Evolutionary conservation across 176 grass and related monocot species (phyloP), one percentile per base, ranked within the genome.

Genomic region (Oryza glumipatula): DNA sequence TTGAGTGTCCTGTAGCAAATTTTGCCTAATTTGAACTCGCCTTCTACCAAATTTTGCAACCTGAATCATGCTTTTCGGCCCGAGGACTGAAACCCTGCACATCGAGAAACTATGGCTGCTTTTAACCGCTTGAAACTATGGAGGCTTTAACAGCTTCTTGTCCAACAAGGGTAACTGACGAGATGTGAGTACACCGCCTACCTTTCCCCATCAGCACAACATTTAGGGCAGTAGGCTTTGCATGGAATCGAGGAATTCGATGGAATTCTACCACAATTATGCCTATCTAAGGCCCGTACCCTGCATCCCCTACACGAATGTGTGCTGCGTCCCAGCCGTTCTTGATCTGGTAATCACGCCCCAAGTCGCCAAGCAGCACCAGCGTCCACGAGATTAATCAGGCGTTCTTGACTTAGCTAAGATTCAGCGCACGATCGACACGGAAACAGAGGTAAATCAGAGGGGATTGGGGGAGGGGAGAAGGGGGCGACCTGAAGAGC

Each of bases 401-500:
- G 49, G 22, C 77, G n/a, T 28, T 45, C 44, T 43, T 41, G 33
- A 81, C 44, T 71, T 71, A 58, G 2, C 76, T 78, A 46, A 46
- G 73, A 85, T 82, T 73, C 36, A 72, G 35, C 67, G 26, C 41
- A 51, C 26, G n/a, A 71, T 44, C 41, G 56, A 2, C 65, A 80
- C 68, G 14, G 12, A 79, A 68, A 68, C 39, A 80, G 64, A 64
- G 65, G 21, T 63, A 63, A 23, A 63, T 23, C 58, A 23, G 19
- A 63, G 58, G 9, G 36, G 36, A 38, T 38, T 36, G 58, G 58
- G 30, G 30, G 35, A 36, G 35, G n/a, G 58, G 58, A 61, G 52
- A 58, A 58, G 17, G 78, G 13, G 64, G 68, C 11, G 71, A 98
- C 96, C 96, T 95, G 89, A 98, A 98, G 13, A 98, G 93, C 58